Percentiles rank a stretch among this genome's conserved stretches.
Conservation (phyloP, 148 eudicot genomes). For the Vaccinium darrowii region DNA sequence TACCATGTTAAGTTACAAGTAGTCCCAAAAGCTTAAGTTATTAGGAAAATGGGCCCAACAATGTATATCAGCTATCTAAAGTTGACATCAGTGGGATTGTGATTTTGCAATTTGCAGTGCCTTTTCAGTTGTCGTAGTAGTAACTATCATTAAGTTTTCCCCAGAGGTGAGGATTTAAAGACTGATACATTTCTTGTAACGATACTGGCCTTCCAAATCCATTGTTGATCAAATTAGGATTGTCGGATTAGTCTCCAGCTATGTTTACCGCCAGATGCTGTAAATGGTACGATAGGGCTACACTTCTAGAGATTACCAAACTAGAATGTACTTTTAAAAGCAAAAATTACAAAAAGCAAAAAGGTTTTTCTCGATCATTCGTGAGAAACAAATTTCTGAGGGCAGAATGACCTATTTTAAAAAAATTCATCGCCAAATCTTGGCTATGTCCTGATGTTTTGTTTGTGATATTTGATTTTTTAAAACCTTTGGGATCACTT, state of each 20-base stretch:
- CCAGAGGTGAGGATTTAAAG: neutral
- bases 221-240: neutral
- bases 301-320: neutral
- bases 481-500: neutral
- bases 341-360: neutral
- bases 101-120: neutral
- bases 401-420: neutral
- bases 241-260: neutral
- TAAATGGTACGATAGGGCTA: neutral
- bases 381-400: neutral
- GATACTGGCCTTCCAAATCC: neutral
- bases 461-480: neutral
- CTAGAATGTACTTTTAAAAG: neutral
- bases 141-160: neutral
- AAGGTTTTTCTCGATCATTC: neutral
- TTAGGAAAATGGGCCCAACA: no score
- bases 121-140: neutral
- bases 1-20: no score
- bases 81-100: neutral
- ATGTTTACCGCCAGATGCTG: neutral
- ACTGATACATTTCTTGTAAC: neutral
- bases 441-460: neutral
- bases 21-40: no score
- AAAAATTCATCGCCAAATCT: neutral
- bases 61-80: no score